Conservation (phyloP, 208 protist species). For the Trypanosoma avium region DNA sequence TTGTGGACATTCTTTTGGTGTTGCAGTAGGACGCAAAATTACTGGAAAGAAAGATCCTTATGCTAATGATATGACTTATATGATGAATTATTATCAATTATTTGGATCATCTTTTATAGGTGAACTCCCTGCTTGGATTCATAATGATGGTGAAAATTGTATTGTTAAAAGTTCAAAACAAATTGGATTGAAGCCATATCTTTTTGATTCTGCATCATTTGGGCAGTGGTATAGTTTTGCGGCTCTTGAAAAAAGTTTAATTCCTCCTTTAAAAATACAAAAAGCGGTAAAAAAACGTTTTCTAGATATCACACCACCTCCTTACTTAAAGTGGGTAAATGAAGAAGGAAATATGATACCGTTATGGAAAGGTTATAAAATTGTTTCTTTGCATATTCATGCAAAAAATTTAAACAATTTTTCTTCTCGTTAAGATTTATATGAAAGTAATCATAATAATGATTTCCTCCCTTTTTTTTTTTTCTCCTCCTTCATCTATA, state of each 20-base stretch:
- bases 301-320: conserved; percentile 25
- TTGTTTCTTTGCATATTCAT: conserved; percentile 34
- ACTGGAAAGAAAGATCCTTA: conserved; percentile 22
- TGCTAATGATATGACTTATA: conserved; percentile 38
- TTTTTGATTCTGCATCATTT: conserved; percentile 28
- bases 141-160: conserved; percentile 27
- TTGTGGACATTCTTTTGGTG: conserved; percentile 25
- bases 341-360: conserved; percentile 11
- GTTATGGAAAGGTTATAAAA: conserved; percentile 12
- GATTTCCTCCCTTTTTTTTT: conserved; percentile 8
- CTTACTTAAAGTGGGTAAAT: conserved; percentile 8
- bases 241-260: background rate
- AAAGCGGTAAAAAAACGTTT: conserved; percentile 9
- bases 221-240: conserved; percentile 39
- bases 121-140: conserved; percentile 22
- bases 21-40: conserved; percentile 5
- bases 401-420: conserved; percentile 31
- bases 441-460: no score
- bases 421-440: conserved; percentile 14
- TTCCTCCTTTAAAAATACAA: background rate
- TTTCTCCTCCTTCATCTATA: no score
- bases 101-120: conserved; percentile 12
- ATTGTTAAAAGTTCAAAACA: conserved; percentile 17
- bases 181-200: background rate
- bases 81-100: conserved; percentile 36